Evolutionary conservation across 176 grass and related monocot genomes (phyloP), one percentile per base, ranked within the genome.

Genomic region (Puccinellia tenuiflora): DNA sequence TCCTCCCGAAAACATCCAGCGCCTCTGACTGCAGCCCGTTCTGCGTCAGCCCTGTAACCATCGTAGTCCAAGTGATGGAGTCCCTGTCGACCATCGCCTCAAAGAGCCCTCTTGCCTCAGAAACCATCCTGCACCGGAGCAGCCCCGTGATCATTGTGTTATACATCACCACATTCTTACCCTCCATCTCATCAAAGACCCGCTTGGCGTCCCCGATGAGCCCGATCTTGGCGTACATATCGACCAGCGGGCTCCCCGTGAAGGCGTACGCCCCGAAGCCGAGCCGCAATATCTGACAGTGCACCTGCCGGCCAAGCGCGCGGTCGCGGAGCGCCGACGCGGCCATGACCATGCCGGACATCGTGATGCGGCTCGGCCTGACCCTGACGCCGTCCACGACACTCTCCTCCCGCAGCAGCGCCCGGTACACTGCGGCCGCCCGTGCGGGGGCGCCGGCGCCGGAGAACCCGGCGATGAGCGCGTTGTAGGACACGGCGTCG

Each of bases 161-260:
- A 24, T 85, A 75, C 76, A 91, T 75, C 7, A 91, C 88, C 25
- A 89, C 80, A 55, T 91, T 91, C 77, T 75, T 91, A 46, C 48
- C 50, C 35, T 78, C 77, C 70, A 87, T 25, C 16, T 73, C 80
- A 46, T 89, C 66, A 17, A 91, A 94, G 13, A 84, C 88, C 50
- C 65, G 29, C 72, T 56, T 88, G 57, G 92, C 83, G 3, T 94
- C 86, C 24, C 34, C n/a, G 1, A 84, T 40, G 20, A 91, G 52
- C 0, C 88, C 80, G 42, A 88, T 43, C 63, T 94, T 94, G 6
- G 92, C 84, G 15, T 94, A 91, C 88, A 94, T 94, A 48, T 87
- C 89, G 0, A 94, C 86, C 6, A 94, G 33, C 0, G 86, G 88
- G 77, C 86, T 89, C 15, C 86, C 83, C 0, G 88, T 87, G 17